Evolutionary conservation across 2,329 filamentous ascomycete species (phyloP).

Genomic region (Dactylellina sp.): DNA sequence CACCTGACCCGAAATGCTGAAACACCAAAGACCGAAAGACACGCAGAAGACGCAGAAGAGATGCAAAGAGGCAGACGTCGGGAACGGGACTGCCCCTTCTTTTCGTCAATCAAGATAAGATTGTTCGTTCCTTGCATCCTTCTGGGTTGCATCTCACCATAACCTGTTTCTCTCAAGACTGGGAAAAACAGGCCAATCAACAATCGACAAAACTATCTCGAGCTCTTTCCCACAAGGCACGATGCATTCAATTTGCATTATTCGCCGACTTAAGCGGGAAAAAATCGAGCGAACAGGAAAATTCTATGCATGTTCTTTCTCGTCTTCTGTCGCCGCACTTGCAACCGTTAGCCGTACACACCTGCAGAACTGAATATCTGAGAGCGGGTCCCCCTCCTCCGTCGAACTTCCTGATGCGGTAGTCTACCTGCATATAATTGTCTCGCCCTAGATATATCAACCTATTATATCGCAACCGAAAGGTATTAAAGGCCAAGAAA

Average conservation of each 20-base stretch:
- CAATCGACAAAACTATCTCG: background rate
- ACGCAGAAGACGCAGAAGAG: too few relatives aligned
- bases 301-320: slow-evolving; percentile 46
- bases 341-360: background rate
- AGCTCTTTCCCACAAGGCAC: slow-evolving; percentile 40
- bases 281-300: slow-evolving; percentile 25
- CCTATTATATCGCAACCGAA: slow-evolving; percentile 22
- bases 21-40: too few relatives aligned
- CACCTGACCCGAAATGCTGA: slow-evolving; percentile 24
- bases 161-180: slow-evolving; percentile 8
- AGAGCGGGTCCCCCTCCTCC: slow-evolving; percentile 23
- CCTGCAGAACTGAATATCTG: background rate
- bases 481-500: slow-evolving; percentile 10
- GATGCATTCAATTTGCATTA: slow-evolving; percentile 14
- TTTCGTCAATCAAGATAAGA: slow-evolving; percentile 42
- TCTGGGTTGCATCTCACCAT: too few relatives aligned
- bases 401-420: slow-evolving; percentile 47
- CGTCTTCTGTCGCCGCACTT: slow-evolving; percentile 20
- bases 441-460: slow-evolving; percentile 29
- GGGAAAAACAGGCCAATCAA: slow-evolving; percentile 16
- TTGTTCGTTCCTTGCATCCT: slow-evolving; percentile 41
- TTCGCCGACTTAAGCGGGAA: slow-evolving; percentile 40
- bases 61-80: background rate
- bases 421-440: slow-evolving; percentile 15
- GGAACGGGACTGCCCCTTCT: slow-evolving; percentile 17